Base-by-base conservation (phyloP, 2,329 filamentous ascomycete species). In the Chaetomium sp. region DNA sequence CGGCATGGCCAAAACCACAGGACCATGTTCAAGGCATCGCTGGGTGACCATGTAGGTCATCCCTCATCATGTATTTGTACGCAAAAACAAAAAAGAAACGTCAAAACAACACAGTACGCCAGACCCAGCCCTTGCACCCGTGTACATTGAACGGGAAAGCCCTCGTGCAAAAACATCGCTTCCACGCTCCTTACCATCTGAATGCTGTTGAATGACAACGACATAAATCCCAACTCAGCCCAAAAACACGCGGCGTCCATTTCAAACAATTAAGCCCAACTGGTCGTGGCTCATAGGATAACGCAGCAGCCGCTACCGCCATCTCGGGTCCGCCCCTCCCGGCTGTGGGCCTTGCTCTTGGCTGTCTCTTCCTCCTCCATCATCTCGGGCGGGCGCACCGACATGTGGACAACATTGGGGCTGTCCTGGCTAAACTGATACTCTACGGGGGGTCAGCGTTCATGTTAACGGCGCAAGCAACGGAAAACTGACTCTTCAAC, bases 371-470 rank as follows among this genome's bases (percentile, higher is more conserved):
- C 88, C 69, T 89, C 87, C 73, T 95, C 92, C 69, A 96, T 89
- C 67, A 94, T 85, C 74, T 96, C 92, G 74, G 93, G 90, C 2
- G 93, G 93, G 71, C 91, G 90, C 71, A 97, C 88, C 6, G 91
- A 94, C 92, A 97, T 96, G 77, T 97, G 93, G n/a, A 97, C 88
- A 31, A 96, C 91, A 70, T 96, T 96, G 8, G 91, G 86, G 12
- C 83, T 81, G 68, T 92, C 89, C 33, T 83, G 82, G 73, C 86
- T 90, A 74, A 96, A 92, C 67, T 87, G 90, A 73, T 91, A 93
- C 70, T 93, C 92, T 96, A 72, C 42, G 10, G 29, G 13, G 6
- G 35, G 63, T 65, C 49, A 65, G 63, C 27, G 19, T 25, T 35
- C 1, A 31, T 16, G 10, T 10, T 9, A 16, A 21, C 6, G 4